Conservation (phyloP, 768 basidiomycete species). For the Saitozyma sp. region DNA sequence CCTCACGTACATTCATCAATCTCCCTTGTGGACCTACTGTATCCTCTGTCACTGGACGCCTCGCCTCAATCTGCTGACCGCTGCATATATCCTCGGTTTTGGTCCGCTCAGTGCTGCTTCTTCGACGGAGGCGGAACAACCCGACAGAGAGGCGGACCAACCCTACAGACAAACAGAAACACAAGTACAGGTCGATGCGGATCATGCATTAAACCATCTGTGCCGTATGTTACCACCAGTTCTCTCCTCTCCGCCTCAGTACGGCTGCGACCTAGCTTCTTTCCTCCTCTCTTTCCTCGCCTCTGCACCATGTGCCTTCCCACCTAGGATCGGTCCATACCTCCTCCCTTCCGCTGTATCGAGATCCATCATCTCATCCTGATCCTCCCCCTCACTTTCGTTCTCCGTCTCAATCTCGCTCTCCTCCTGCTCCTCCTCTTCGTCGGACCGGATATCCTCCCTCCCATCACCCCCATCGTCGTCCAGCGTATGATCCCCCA, state of each 20-base stretch:
- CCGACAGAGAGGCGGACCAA: too few relatives aligned
- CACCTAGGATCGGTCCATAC: conserved; percentile 24
- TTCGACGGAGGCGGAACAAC: too few relatives aligned
- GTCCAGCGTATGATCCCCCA: conserved; percentile 45
- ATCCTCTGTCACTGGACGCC: too few relatives aligned
- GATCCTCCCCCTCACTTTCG: conserved; percentile 22
- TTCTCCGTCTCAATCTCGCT: conserved; percentile 40
- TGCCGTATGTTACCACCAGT: background rate
- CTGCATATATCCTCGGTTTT: too few relatives aligned
- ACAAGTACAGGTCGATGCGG: too few relatives aligned
- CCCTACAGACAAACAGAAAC: too few relatives aligned
- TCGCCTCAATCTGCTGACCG: too few relatives aligned
- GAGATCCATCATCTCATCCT: background rate
- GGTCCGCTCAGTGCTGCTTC: too few relatives aligned
- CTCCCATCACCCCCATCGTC: conserved; percentile 38
- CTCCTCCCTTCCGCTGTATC: conserved; percentile 13
- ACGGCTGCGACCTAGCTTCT: conserved; percentile 51
- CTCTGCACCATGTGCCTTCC: conserved; percentile 6
- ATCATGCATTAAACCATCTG: background rate
- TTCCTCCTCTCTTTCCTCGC: conserved; percentile 17
- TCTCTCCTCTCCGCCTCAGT: conserved; percentile 1
- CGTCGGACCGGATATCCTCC: conserved; percentile 22
- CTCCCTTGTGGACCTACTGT: too few relatives aligned
- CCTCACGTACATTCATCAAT: too few relatives aligned
- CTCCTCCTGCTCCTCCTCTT: conserved; percentile 24